Conservation (phyloP, 2,329 filamentous ascomycete genomes). For the Ascochyta koolunga region DNA sequence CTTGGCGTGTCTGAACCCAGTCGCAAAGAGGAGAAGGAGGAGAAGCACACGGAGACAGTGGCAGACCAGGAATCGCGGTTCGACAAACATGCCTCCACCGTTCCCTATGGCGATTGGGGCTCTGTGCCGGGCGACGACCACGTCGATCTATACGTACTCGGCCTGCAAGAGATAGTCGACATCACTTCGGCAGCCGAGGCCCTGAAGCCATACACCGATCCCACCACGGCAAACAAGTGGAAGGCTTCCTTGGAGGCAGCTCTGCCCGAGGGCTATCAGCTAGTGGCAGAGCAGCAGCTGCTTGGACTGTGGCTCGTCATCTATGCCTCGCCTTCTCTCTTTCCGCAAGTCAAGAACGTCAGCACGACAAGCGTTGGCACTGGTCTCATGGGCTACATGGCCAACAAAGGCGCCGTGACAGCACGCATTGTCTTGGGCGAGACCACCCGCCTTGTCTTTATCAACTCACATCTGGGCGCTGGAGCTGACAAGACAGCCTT, state of each 20-base stretch:
- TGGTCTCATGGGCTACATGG: conserved; percentile 88
- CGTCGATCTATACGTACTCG: conserved; percentile 88
- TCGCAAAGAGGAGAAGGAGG: conserved; percentile 41
- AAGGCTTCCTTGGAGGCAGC: conserved; percentile 75
- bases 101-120: conserved; percentile 54
- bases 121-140: conserved; percentile 65
- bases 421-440: conserved; percentile 86
- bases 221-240: conserved; percentile 76
- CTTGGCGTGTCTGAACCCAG: conserved; percentile 45
- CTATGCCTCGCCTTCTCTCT: conserved; percentile 80
- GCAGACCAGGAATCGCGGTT: conserved; percentile 56
- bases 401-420: conserved; percentile 91
- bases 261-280: conserved; percentile 76
- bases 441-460: conserved; percentile 84
- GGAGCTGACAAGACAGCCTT: conserved; percentile 78
- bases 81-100: conserved; percentile 50
- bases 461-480: conserved; percentile 91
- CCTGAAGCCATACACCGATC: conserved; percentile 76
- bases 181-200: conserved; percentile 81
- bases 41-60: conserved; percentile 52
- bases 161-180: conserved; percentile 91
- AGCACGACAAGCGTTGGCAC: conserved; percentile 86
- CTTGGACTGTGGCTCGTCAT: conserved; percentile 83
- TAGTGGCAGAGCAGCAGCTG: conserved; percentile 82
- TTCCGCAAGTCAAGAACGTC: conserved; percentile 76